Evolutionary conservation across 2,329 filamentous ascomycete genomes (phyloP), one percentile per base, ranked within the genome.

Genomic region (Colletotrichum caudatum): DNA sequence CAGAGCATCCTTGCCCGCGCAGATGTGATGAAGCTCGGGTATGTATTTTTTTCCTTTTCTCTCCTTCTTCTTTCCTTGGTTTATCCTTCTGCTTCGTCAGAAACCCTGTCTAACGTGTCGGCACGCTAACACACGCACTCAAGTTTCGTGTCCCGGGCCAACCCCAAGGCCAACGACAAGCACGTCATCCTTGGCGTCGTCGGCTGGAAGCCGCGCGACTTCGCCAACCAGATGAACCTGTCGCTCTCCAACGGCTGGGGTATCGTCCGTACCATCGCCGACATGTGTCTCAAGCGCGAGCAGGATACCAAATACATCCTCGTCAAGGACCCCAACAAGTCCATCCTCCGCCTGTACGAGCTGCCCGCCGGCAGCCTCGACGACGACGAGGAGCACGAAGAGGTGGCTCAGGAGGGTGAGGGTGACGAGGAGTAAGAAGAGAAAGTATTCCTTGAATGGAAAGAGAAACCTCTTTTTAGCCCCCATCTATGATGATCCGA

Each of bases 11-110:
- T 99, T 70, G 95, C 95, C 81, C 95, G 95, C 85, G 95, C 96
- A n/a, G 96, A 99, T 81, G 88, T 94, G 76, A 98, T 99, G 94
- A 99, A 98, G 88, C 91, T 99, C 82, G 96, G 94, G 93, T 95
- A 87, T 75, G 91, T 87, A 53, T 46, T 46, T n/a, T 18, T 6
- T 7, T 7, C 20, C 14, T 20, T n/a, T 51, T 7, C 41, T 6
- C 2, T 7, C 20, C 14, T 20, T n/a, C 48, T 7, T 11, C 20
- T 18, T 2, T 9, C 16, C 91, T 87, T 50, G 73, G 74, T 26
- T 44, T 26, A 41, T 44, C 20, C n/a, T 20, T 44, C 1, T 46
- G 5, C 20, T 46, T 46, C 7, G 12, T 9, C 23, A n/a, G 46
- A 48, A 23, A n/a, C 20, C 44, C 2, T 20, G 20, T 46, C 20